A percentile compares a stretch with the other conserved stretches of the same genome.
These are phyloP conservation scores for Xanthoconium separans DNA, from an alignment of 1,284 basidiomycete species.

Conservation along the genomic window DNA sequence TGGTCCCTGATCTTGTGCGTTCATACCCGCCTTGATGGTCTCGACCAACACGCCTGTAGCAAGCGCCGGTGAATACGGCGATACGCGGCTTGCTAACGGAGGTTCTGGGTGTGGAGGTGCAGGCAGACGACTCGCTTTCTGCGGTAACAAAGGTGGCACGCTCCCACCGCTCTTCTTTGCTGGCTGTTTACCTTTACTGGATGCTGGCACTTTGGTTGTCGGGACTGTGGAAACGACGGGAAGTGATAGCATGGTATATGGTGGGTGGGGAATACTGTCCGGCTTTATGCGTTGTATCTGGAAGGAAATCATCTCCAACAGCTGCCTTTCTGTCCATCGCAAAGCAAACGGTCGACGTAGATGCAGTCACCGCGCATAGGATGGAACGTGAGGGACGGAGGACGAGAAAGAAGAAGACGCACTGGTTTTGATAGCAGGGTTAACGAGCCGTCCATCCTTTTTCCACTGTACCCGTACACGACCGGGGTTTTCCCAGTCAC, in stretches of 20 bases:
- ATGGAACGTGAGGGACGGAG: slow-evolving; percentile 2
- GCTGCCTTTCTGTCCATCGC: slow-evolving; percentile 68
- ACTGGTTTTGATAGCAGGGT: slow-evolving; percentile 80
- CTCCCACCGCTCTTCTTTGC: slow-evolving; percentile 37
- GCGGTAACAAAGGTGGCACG: slow-evolving; percentile 22
- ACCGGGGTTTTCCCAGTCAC: slow-evolving; percentile 96
- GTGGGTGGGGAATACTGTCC: slow-evolving; percentile 66
- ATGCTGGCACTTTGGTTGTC: slow-evolving; percentile 29
- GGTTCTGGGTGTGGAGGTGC: slow-evolving; percentile 56
- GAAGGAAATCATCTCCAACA: slow-evolving; percentile 73
- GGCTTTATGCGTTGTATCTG: slow-evolving; percentile 78
- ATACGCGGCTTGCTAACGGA: slow-evolving; percentile 52
- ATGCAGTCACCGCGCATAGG: background rate
- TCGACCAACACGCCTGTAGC: slow-evolving; percentile 73
- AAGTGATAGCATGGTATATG: slow-evolving; percentile 42
- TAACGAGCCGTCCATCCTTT: slow-evolving; percentile 73
- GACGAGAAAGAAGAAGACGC: slow-evolving; percentile 33
- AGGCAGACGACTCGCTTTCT: slow-evolving; percentile 37
- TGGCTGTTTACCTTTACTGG: slow-evolving; percentile 45
- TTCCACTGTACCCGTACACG: slow-evolving; percentile 90
- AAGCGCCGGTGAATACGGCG: slow-evolving; percentile 68
- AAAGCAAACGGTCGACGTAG: background rate
- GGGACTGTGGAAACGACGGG: slow-evolving; percentile 19
- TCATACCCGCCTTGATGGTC: slow-evolving; percentile 79
- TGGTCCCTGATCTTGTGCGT: slow-evolving; percentile 50